Conservation (phyloP, 345 rosid genomes). For the Populus nigra region DNA sequence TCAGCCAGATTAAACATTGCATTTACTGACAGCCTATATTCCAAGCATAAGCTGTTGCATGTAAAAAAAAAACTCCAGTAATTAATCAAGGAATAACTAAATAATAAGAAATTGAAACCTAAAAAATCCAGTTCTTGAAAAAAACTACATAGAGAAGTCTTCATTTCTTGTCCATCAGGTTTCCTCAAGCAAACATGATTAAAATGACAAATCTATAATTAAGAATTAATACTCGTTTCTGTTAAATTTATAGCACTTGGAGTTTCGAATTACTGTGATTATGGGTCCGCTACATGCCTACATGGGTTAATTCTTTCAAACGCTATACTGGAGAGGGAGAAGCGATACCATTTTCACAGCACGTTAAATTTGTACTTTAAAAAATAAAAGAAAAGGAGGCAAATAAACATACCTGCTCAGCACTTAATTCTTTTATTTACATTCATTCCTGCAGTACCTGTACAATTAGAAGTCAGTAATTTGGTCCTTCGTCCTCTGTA, state of each 20-base stretch:
- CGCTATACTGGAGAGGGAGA: background rate
- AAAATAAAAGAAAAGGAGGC: background rate
- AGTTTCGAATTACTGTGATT: background rate
- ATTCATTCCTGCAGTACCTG: background rate
- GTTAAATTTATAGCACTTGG: background rate
- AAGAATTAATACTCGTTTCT: background rate
- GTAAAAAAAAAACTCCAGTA: too few species aligned
- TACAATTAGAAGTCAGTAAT: background rate
- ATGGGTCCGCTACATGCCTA: background rate
- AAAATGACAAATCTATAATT: background rate
- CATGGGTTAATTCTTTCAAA: background rate
- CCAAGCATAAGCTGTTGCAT: too few species aligned
- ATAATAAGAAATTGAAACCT: too few species aligned
- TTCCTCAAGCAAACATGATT: background rate
- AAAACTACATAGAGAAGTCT: background rate
- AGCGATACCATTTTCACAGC: background rate
- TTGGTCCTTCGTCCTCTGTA: background rate
- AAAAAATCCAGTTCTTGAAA: too few species aligned
- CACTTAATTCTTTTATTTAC: background rate
- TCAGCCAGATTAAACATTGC: too few species aligned
- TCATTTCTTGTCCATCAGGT: background rate
- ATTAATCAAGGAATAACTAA: too few species aligned
- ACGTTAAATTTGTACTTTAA: background rate
- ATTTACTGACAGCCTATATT: too few species aligned
- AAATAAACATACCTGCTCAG: constrained; percentile 1